A percentile compares a stretch with the other conserved stretches of the same genome.
These are phyloP conservation scores for Hypoxylon sp. DNA, from an alignment of 2,329 filamentous ascomycete species.

Conservation along the genomic window DNA sequence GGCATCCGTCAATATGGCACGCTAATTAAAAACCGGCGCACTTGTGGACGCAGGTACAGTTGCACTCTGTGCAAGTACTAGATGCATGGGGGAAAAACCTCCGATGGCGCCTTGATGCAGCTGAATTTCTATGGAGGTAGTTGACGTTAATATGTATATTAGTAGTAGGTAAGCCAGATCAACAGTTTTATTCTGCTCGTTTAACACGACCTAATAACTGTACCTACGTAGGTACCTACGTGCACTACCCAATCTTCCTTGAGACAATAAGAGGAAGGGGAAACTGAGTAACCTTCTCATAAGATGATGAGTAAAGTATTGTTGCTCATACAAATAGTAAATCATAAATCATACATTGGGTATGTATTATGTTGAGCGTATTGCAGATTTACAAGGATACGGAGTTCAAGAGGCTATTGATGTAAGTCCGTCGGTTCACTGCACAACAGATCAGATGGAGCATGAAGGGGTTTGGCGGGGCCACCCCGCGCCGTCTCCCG, in stretches of 20 bases:
- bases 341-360: too few relatives aligned
- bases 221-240: too few relatives aligned
- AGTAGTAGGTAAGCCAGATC: too few relatives aligned
- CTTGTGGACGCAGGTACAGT: conserved; percentile 30
- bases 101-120: too few relatives aligned
- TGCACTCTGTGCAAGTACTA: conserved; percentile 19
- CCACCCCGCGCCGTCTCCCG: conserved; percentile 28
- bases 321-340: too few relatives aligned
- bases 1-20: conserved; percentile 30
- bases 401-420: conserved; percentile 23
- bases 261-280: too few relatives aligned
- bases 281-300: too few relatives aligned
- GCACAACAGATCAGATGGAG: conserved; percentile 28
- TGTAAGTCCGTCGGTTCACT: conserved; percentile 31
- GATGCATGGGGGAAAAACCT: conserved; percentile 22
- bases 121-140: background rate
- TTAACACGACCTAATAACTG: too few relatives aligned
- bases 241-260: too few relatives aligned
- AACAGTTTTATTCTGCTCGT: too few relatives aligned
- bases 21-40: conserved; percentile 33
- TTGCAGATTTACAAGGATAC: conserved; percentile 11
- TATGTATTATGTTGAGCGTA: background rate
- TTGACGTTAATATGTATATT: background rate
- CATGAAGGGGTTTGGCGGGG: conserved; percentile 20
- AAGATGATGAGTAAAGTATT: too few relatives aligned